Conservation (phyloP, 805 yeast genomes). For the Groenewaldozyma tartarivorans region DNA sequence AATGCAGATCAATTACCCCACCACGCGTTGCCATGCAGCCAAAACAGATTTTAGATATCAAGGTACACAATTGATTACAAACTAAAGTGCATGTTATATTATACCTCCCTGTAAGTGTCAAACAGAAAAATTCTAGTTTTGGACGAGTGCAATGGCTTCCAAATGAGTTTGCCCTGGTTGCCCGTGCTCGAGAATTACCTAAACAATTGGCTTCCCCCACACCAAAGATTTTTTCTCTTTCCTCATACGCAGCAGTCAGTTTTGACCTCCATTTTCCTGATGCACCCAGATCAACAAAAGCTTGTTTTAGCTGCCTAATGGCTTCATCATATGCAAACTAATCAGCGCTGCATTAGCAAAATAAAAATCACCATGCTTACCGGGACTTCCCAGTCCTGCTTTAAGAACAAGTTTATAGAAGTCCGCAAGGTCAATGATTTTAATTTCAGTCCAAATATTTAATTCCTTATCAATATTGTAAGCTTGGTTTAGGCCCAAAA, state of each 20-base stretch:
- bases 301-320: conserved; percentile 9
- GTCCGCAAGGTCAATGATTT: conserved; percentile 13
- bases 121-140: conserved; percentile 8
- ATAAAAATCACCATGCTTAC: conserved; percentile 11
- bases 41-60: conserved; percentile 14
- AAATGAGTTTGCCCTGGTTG: conserved; percentile 33
- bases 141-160: conserved; percentile 21
- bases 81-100: not conserved
- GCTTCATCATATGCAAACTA: conserved; percentile 11
- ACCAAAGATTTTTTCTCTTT: conserved; percentile 1
- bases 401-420: conserved; percentile 6
- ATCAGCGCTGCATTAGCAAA: conserved; percentile 11
- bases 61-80: conserved; percentile 11
- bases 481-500: conserved; percentile 5
- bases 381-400: conserved; percentile 5
- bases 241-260: not conserved
- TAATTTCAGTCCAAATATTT: conserved; percentile 12
- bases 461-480: too few relatives aligned
- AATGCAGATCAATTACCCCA: too few relatives aligned
- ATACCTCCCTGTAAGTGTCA: conserved; percentile 2
- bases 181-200: conserved; percentile 38
- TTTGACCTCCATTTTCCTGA: conserved; percentile 14
- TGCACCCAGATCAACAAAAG: conserved; percentile 5
- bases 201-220: not conserved
- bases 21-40: too few relatives aligned